A percentile compares a stretch with the other conserved stretches of the same genome.
Evolutionary conservation across 768 basidiomycete genomes (phyloP).

Genomic region (Leccinum disarticulatum): DNA sequence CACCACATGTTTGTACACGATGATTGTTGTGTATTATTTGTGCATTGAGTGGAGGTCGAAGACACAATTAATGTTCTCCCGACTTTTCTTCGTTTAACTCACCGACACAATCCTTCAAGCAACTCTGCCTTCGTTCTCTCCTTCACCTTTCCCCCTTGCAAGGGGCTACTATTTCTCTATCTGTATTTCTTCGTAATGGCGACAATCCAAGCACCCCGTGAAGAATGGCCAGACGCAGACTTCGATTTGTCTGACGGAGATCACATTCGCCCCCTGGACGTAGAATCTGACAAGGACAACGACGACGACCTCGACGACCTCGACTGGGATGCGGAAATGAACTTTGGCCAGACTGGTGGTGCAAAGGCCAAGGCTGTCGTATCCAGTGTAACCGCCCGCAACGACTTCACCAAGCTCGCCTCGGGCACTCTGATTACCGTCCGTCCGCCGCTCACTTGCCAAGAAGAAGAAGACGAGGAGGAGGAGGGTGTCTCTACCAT

Average conservation of each 20-base stretch:
- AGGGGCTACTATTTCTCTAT: conserved; percentile 20
- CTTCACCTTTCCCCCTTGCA: conserved; percentile 18
- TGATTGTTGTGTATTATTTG: conserved; percentile 22
- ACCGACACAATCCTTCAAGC: conserved; percentile 16
- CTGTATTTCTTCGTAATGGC: conserved; percentile 44
- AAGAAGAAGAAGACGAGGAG: conserved; percentile 57
- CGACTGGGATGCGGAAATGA: conserved; percentile 83
- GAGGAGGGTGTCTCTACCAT: conserved; percentile 85
- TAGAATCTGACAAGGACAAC: conserved; percentile 62
- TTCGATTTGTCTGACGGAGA: conserved; percentile 81
- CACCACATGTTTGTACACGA: too few species aligned
- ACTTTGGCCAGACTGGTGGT: conserved; percentile 57
- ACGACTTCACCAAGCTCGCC: conserved; percentile 37
- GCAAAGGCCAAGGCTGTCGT: conserved; percentile 44
- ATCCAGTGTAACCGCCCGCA: conserved; percentile 39
- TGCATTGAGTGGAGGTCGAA: conserved; percentile 40
- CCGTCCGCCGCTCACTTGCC: conserved; percentile 56
- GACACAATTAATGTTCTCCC: conserved; percentile 20
- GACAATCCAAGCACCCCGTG: conserved; percentile 56
- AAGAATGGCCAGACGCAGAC: conserved; percentile 88
- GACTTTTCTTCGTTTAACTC: conserved; percentile 38
- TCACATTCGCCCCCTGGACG: conserved; percentile 57
- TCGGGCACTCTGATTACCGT: conserved; percentile 46
- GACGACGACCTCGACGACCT: conserved; percentile 62
- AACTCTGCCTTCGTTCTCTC: conserved; percentile 5